These are phyloP conservation scores for Dendrobium chrysotoxum DNA, from an alignment of 106 monocot genomes.

Conservation along the genomic window DNA sequence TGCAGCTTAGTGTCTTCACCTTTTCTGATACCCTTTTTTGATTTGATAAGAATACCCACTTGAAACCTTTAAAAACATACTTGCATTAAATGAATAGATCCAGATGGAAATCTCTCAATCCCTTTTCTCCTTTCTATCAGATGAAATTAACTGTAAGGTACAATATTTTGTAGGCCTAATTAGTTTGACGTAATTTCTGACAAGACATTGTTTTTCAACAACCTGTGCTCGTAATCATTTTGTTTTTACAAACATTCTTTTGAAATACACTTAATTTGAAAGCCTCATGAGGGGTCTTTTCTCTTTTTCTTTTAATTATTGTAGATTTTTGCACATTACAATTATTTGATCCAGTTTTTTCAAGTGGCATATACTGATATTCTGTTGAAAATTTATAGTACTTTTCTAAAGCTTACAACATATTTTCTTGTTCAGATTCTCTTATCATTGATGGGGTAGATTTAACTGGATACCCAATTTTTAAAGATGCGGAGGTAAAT, in stretches of 20 bases:
- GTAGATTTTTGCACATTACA: too few relatives aligned
- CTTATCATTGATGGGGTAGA: constrained; percentile 84
- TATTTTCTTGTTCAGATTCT: constrained; percentile 43
- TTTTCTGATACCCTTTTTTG: too few relatives aligned
- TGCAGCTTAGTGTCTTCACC: too few relatives aligned
- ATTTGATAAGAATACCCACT: too few relatives aligned
- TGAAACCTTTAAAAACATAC: too few relatives aligned
- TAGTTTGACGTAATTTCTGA: background rate
- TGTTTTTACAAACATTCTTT: background rate
- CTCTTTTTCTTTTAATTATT: background rate
- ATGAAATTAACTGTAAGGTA: background rate
- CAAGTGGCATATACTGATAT: background rate
- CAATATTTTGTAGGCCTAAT: background rate
- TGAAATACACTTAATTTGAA: too few relatives aligned
- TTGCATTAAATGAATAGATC: background rate
- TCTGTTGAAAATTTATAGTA: too few relatives aligned
- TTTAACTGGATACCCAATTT: constrained; percentile 84
- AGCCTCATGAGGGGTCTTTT: background rate
- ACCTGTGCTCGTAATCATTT: background rate
- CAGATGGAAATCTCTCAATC: background rate
- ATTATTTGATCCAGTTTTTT: background rate
- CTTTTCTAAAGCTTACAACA: background rate
- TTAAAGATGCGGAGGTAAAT: constrained; percentile 65
- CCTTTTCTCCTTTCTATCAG: background rate
- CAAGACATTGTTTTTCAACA: background rate